A percentile compares a stretch with the other conserved stretches of the same genome.
Conservation (phyloP, 108 stramenopile species). For the Hondaea fermentalgiana region DNA sequence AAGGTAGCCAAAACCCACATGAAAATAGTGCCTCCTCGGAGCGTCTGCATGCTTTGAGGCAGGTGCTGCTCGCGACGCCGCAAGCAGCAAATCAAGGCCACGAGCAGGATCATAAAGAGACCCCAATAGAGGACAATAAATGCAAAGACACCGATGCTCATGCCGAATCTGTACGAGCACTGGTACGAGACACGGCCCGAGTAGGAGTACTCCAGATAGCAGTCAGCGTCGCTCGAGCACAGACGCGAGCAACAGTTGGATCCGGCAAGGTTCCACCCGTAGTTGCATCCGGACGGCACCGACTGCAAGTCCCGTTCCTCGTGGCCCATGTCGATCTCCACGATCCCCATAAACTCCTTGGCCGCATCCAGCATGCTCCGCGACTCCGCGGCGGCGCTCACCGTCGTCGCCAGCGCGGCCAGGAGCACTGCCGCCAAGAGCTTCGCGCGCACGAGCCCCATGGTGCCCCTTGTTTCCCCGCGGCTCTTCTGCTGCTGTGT, state of each 20-base stretch:
- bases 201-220: not conserved
- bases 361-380: too few species aligned
- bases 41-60: not conserved
- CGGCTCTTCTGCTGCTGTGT: too few species aligned
- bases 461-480: too few species aligned
- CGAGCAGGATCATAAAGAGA: not conserved
- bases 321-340: too few species aligned
- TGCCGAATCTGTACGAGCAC: not conserved
- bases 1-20: not conserved
- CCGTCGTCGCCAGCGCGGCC: too few species aligned
- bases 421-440: too few species aligned
- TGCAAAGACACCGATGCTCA: not conserved
- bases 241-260: not conserved
- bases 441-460: too few species aligned
- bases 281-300: not conserved
- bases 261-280: not conserved
- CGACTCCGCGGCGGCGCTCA: too few species aligned
- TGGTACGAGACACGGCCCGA: not conserved
- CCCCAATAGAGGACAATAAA: not conserved
- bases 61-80: not conserved
- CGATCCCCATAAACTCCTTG: too few species aligned
- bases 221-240: not conserved
- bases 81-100: not conserved
- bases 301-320: not conserved
- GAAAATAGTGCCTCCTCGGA: not conserved